phyloP scores from a whole-genome alignment of 1,139 yeast genomes.

The Suhomyces panamericanus region DNA sequence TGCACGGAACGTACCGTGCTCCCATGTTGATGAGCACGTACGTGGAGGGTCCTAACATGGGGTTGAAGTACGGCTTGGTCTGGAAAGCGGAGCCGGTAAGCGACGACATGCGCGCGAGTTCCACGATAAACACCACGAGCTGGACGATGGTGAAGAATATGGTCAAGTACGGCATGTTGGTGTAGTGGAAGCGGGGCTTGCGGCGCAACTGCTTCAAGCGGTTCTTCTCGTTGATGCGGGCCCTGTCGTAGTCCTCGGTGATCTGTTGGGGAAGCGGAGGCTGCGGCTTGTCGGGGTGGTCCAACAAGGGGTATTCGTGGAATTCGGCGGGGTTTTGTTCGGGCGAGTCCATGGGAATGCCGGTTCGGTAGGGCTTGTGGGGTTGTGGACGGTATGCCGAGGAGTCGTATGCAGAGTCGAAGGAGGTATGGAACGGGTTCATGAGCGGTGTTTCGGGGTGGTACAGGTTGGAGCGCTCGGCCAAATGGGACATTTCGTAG shows the following conservation, averaged over 20 bases:
- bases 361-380: neutral
- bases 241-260: slow-evolving; percentile 4
- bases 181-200: slow-evolving; percentile 44
- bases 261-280: slow-evolving; percentile 7
- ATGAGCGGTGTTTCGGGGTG: slow-evolving; percentile 9
- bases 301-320: slow-evolving; percentile 7
- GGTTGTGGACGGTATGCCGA: neutral
- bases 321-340: slow-evolving; percentile 4
- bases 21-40: slow-evolving; percentile 69
- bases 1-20: slow-evolving; percentile 71
- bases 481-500: slow-evolving; percentile 8
- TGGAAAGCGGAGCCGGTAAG: slow-evolving; percentile 70
- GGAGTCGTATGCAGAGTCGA: neutral
- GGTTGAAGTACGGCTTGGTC: slow-evolving; percentile 71
- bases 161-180: slow-evolving; percentile 50
- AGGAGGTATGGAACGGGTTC: slow-evolving; percentile 10
- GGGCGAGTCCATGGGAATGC: slow-evolving; percentile 8
- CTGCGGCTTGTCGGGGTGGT: slow-evolving; percentile 9
- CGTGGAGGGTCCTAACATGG: slow-evolving; percentile 80
- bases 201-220: slow-evolving; percentile 17
- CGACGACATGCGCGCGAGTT: slow-evolving; percentile 56
- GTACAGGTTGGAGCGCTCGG: neutral
- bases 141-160: slow-evolving; percentile 52
- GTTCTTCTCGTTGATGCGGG: slow-evolving; percentile 10
- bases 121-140: slow-evolving; percentile 64